Evolutionary conservation across 2,329 filamentous ascomycete genomes (phyloP).

Genomic region (Westerdykella ornata): DNA sequence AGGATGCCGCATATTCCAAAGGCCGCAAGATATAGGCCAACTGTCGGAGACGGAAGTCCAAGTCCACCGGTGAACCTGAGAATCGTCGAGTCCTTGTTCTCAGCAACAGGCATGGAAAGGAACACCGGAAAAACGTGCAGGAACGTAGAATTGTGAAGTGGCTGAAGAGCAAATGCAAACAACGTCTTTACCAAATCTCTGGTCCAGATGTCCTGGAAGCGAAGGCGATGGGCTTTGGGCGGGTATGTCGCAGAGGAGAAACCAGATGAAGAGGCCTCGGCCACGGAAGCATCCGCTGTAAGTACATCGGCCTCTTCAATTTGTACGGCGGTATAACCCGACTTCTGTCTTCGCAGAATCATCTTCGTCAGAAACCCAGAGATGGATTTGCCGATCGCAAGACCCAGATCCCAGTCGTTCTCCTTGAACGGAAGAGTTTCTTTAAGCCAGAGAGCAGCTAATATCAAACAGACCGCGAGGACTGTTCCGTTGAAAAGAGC

Average conservation of each 20-base stretch:
- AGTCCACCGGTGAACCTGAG: constrained; percentile 43
- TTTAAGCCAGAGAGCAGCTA: constrained; percentile 58
- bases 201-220: constrained; percentile 40
- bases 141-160: constrained; percentile 43
- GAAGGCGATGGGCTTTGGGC: constrained; percentile 20
- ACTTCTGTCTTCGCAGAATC: constrained; percentile 12
- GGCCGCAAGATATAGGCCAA: constrained; percentile 41
- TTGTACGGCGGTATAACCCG: constrained; percentile 10
- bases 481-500: constrained; percentile 58
- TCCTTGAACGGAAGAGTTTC: constrained; percentile 42
- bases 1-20: constrained; percentile 41
- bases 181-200: constrained; percentile 37
- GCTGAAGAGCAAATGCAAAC: constrained; percentile 39
- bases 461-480: constrained; percentile 48
- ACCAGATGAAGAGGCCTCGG: constrained; percentile 2
- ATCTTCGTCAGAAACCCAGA: constrained; percentile 19
- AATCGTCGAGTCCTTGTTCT: constrained; percentile 17
- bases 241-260: constrained; percentile 35
- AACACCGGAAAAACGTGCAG: constrained; percentile 43
- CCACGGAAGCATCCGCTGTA: constrained; percentile 5
- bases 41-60: constrained; percentile 38
- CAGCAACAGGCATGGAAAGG: constrained; percentile 36
- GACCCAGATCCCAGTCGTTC: constrained; percentile 32
- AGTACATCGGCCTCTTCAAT: constrained; percentile 10
- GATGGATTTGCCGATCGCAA: constrained; percentile 30